These are phyloP conservation scores for Fistulifera pelliculosa DNA, from an alignment of 108 stramenopile species.

Conservation along the genomic window DNA sequence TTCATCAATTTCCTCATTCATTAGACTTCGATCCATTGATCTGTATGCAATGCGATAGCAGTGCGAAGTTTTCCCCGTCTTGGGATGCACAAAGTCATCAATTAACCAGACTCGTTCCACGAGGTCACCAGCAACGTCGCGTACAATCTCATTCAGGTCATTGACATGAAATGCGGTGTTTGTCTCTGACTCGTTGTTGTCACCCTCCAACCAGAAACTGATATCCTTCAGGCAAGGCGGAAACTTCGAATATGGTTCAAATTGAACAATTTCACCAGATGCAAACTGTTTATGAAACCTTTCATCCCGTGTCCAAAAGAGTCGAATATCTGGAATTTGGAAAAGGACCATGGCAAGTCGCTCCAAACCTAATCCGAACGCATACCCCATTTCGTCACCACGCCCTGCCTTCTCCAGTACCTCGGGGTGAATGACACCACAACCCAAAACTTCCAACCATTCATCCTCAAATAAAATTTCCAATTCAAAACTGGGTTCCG, in stretches of 20 bases:
- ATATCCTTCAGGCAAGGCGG: constrained; percentile 94
- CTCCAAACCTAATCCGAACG: constrained; percentile 95
- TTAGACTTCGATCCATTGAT: constrained; percentile 93
- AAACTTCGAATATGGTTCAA: constrained; percentile 91
- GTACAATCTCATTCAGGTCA: constrained; percentile 84
- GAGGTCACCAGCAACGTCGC: constrained; percentile 89
- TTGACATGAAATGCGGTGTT: constrained; percentile 57
- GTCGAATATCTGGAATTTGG: constrained; percentile 93
- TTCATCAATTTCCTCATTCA: constrained; percentile 92
- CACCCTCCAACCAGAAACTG: constrained; percentile 78
- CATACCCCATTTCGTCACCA: constrained; percentile 59
- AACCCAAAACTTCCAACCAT: constrained; percentile 97
- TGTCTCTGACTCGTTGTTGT: too few relatives aligned
- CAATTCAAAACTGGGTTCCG: constrained; percentile 87
- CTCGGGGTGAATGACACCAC: constrained; percentile 84
- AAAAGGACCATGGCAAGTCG: constrained; percentile 96
- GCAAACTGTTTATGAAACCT: constrained; percentile 89
- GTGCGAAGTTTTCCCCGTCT: constrained; percentile 63
- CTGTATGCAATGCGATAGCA: constrained; percentile 93
- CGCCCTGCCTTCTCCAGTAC: constrained; percentile 48
- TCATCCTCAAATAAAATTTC: constrained; percentile 88
- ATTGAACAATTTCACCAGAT: constrained; percentile 59
- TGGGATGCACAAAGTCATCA: constrained; percentile 91
- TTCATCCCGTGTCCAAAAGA: constrained; percentile 91
- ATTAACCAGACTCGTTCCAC: constrained; percentile 85